phyloP scores from a whole-genome alignment of 1,284 basidiomycete genomes.

The Trametes pubescens region DNA sequence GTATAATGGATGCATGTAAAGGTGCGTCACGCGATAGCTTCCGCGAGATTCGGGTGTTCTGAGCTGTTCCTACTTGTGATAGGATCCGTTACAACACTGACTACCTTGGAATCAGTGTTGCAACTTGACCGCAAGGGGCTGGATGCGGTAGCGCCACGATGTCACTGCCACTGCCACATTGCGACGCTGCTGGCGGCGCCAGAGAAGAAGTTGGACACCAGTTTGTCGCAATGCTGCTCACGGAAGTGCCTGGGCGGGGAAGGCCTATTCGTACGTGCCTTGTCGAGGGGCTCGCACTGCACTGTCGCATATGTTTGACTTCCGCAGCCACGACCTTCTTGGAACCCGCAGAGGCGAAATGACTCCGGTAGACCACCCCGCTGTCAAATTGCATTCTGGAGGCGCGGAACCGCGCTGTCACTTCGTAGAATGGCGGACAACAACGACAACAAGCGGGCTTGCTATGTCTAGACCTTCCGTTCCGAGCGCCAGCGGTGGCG shows the following conservation, averaged over 20 bases:
- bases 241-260: background rate
- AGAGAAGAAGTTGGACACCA: no score
- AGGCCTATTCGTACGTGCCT: background rate
- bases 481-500: background rate
- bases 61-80: background rate
- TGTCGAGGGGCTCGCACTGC: background rate
- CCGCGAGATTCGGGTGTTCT: background rate
- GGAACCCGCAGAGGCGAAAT: background rate
- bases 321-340: background rate
- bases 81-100: constrained; percentile 8
- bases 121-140: background rate
- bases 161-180: background rate
- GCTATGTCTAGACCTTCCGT: background rate
- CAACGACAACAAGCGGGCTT: background rate
- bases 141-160: background rate
- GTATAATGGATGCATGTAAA: background rate
- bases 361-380: background rate
- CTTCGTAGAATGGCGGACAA: background rate
- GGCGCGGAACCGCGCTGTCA: background rate
- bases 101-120: constrained; percentile 10
- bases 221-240: background rate
- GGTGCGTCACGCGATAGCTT: constrained; percentile 1
- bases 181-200: background rate
- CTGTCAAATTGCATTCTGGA: background rate
- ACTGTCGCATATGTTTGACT: background rate